Evolutionary conservation across 2,329 filamentous ascomycete genomes (phyloP).

Genomic region (Fusarium sp.): DNA sequence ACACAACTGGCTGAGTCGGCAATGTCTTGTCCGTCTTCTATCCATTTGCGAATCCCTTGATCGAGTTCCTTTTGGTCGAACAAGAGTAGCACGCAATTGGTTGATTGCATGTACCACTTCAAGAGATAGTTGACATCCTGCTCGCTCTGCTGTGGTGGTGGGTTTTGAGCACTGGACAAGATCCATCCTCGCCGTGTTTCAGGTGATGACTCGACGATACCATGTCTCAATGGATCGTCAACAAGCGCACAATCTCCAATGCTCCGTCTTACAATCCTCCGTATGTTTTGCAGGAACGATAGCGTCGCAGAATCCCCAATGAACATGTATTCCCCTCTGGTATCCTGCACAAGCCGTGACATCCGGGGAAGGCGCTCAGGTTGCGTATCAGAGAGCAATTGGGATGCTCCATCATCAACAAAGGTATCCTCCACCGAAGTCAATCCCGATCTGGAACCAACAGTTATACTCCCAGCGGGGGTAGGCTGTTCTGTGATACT

Average conservation of each 20-base stretch:
- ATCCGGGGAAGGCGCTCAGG: constrained; percentile 44
- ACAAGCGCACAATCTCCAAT: constrained; percentile 50
- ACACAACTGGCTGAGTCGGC: constrained; percentile 37
- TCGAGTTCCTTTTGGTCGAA: constrained; percentile 50
- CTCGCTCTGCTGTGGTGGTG: constrained; percentile 38
- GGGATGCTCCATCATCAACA: constrained; percentile 22
- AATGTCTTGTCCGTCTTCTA: constrained; percentile 39
- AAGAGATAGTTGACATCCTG: constrained; percentile 47
- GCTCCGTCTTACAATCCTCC: constrained; percentile 48
- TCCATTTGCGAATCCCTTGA: constrained; percentile 46
- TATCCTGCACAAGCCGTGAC: constrained; percentile 51
- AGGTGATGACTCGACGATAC: constrained; percentile 51
- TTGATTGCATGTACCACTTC: constrained; percentile 49
- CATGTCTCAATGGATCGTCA: constrained; percentile 51
- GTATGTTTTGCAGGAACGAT: constrained; percentile 52
- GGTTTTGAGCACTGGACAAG: constrained; percentile 42
- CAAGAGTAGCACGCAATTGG: constrained; percentile 47
- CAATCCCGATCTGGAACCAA: constrained; percentile 20
- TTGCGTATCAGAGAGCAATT: constrained; percentile 42
- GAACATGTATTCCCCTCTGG: constrained; percentile 51
- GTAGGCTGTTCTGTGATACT: constrained; percentile 32
- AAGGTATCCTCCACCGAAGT: constrained; percentile 19
- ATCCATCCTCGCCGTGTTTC: constrained; percentile 47
- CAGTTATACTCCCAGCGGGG: constrained; percentile 22
- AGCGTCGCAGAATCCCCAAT: constrained; percentile 53